Evolutionary conservation across 352 stramenopile genomes (phyloP), one percentile per base, ranked within the genome.

Genomic region (Globisporangium canariense): DNA sequence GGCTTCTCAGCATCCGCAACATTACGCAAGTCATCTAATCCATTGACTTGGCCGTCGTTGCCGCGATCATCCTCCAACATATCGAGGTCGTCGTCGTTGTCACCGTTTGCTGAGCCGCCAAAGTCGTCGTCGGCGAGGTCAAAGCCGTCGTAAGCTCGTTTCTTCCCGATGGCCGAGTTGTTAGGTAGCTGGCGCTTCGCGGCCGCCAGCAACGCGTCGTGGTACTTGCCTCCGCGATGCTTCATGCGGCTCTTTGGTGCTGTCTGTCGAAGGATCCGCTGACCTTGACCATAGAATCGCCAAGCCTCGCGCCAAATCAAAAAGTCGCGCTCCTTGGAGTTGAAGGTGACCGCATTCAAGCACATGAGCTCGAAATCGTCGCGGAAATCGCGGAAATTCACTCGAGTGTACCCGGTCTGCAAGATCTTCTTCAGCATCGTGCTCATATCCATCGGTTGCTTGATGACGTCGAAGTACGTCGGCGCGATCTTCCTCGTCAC

Each of bases 301-400:
- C 93, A 97, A 4, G 94, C 91, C 69, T 98, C 91, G 25, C 90
- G 89, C 93, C 93, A 98, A 67, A 97, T 91, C 30, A 93, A 51
- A 45, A 93, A 96, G 20, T 96, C 83, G 8, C 83, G 83, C 52
- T 94, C 88, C 38, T 91, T 86, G 1, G 81, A 88, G 72, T 99
- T 99, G 72, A 98, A 99, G 32, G 92, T 97, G 8, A 99, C 80
- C 0, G 96, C 96, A 67, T 99, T 99, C 20, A 97, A 68, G 25
- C 94, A 97, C 74, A 99, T 95, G 7, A 98, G 75, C 72, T 98
- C 97, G 64, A 98, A 98, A 63, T 98, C 90, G 59, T 97, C 83
- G 11, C 90, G 83, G 63, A 98, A 88, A 52, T 77, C 76, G 13
- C 80, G 77, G 52, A 93, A 94, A 30, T 89, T 88, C 1, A 86